These are phyloP conservation scores for Lolium rigidum DNA, from an alignment of 176 grass and related monocot species.

Conservation along the genomic window DNA sequence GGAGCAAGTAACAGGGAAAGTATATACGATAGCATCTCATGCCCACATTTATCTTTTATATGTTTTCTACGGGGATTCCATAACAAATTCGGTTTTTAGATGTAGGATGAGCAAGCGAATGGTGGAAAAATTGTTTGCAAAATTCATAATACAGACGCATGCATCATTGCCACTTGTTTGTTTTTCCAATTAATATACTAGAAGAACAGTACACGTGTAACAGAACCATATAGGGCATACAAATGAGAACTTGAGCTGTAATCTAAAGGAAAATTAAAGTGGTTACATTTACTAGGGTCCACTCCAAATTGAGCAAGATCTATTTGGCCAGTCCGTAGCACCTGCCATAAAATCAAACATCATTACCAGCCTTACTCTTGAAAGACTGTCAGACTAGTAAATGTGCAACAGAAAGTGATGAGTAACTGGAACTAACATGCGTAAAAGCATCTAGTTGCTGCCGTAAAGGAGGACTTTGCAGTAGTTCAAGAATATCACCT, in stretches of 20 bases:
- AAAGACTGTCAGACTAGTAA: neutral
- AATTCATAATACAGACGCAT: neutral
- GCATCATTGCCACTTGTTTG: neutral
- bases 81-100: neutral
- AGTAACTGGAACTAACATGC: slow-evolving; percentile 58
- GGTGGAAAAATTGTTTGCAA: neutral
- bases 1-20: neutral
- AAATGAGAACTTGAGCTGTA: slow-evolving; percentile 3
- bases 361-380: slow-evolving; percentile 28
- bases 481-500: slow-evolving; percentile 84
- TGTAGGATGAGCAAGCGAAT: slow-evolving; percentile 9
- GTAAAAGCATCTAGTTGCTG: slow-evolving; percentile 96
- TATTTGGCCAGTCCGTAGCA: slow-evolving; percentile 90
- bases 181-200: neutral
- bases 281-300: slow-evolving; percentile 89
- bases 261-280: slow-evolving; percentile 15
- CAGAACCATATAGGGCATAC: neutral
- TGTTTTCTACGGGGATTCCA: slow-evolving; percentile 6
- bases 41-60: neutral
- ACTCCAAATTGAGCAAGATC: slow-evolving; percentile 93
- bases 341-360: slow-evolving; percentile 55
- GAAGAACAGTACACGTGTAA: neutral
- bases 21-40: neutral
- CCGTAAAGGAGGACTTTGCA: slow-evolving; percentile 90
- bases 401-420: slow-evolving; percentile 26